These are phyloP conservation scores for Fagus sylvatica DNA, from an alignment of 306 rosid genomes.

Conservation along the genomic window DNA sequence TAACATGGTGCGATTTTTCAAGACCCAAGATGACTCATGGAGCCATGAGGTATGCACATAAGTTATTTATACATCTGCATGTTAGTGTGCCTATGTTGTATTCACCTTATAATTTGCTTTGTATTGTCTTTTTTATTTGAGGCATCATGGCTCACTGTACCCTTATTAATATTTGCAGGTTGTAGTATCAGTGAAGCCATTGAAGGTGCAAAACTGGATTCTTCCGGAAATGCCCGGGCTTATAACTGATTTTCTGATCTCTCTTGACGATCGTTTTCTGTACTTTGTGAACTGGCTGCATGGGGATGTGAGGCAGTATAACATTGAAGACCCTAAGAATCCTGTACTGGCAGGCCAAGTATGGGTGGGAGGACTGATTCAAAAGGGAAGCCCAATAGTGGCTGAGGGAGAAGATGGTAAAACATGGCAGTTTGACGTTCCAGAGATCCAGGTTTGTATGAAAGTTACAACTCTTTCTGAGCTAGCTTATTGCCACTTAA, in stretches of 20 bases:
- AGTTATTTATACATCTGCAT: background rate
- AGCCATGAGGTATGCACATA: slow-evolving; percentile 73
- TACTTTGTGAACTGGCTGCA: slow-evolving; percentile 96
- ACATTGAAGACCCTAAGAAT: slow-evolving; percentile 70
- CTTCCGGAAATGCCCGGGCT: slow-evolving; percentile 98
- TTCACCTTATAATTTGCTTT: background rate
- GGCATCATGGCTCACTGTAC: background rate
- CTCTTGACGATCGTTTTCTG: slow-evolving; percentile 86
- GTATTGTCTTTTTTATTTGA: background rate
- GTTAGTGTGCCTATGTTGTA: background rate
- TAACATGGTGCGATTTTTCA: slow-evolving; percentile 84
- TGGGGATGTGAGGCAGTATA: slow-evolving; percentile 89
- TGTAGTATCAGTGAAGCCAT: slow-evolving; percentile 61
- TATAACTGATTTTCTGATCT: slow-evolving; percentile 80
- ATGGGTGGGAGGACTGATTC: slow-evolving; percentile 85
- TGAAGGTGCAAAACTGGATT: slow-evolving; percentile 92
- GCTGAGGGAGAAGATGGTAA: slow-evolving; percentile 68
- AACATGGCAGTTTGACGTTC: slow-evolving; percentile 73
- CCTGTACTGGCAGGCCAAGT: slow-evolving; percentile 78
- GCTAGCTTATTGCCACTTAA: background rate
- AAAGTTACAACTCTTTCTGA: background rate
- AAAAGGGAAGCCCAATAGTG: slow-evolving; percentile 69
- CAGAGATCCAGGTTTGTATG: slow-evolving; percentile 71
- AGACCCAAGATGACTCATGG: slow-evolving; percentile 76
- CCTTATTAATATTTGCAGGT: slow-evolving; percentile 46